Base-by-base conservation (phyloP, 352 stramenopile genomes). In the Phytophthora podocarpi region DNA sequence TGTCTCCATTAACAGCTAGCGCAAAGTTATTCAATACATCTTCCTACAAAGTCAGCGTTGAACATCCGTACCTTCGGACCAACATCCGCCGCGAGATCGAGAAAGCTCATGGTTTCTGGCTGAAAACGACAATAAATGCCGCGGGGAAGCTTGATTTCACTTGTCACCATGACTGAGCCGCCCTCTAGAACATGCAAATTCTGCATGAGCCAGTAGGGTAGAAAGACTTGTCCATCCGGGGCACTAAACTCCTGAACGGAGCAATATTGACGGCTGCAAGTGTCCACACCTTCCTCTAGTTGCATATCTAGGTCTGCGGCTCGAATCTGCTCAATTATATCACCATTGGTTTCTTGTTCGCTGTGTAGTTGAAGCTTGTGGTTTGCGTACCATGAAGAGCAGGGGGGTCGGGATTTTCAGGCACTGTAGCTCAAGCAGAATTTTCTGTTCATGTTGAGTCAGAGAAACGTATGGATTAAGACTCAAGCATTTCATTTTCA, bases 181-280 rank as follows among this genome's bases (percentile, higher is more conserved):
- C 76, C 80, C 67, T 88, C 80, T 0, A 52, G 27, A 21, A 85
- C 52, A 4, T 67, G 18, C 5, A 88, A 60, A 45, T 78, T 82
- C 48, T 88, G 76, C 80, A 90, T 90, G 27, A 90, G 84, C 80
- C 80, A 90, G 49, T 85, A 87, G 1, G 80, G 80, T 15, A 86
- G 68, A 36, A 81, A 90, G 13, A 74, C 72, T 41, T 86, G 67
- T 2, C 72, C 78, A 23, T 77, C 58, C 2, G 78, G 69, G 21
- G 80, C 71, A 48, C 78, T 88, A 50, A 90, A 90, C 35, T 90
- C 80, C 39, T 87, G 76, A 10, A 90, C 78, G 0, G 76, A 83
- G 43, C 80, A 87, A 31, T 82, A 83, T 35, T 90, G 78, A 16
- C 12, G 21, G 23, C n/a, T 32, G 5, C n/a, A 54, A 13, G 5